Evolutionary conservation across 257 asterid species (phyloP).

Genomic region (Nicotiana benthamiana): DNA sequence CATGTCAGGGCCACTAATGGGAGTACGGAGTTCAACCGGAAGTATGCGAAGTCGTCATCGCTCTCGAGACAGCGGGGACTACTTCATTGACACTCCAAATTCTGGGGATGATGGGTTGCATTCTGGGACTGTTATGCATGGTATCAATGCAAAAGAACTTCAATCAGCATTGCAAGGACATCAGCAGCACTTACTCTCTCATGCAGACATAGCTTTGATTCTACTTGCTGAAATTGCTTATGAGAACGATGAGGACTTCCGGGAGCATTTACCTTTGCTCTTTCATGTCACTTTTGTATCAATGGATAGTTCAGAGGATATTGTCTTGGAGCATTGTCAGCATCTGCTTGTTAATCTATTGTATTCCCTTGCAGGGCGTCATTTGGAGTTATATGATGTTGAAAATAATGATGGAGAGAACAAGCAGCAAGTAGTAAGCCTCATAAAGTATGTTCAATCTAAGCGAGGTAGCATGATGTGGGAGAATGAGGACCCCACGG

Average conservation of each 20-base stretch:
- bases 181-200: conserved; percentile 90
- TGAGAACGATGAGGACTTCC: conserved; percentile 96
- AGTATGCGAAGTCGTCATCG: conserved; percentile 94
- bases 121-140: conserved; percentile 52
- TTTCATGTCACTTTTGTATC: conserved; percentile 98
- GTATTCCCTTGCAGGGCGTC: conserved; percentile 96
- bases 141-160: conserved; percentile 87
- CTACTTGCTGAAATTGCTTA: conserved; percentile 93
- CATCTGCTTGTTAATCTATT: conserved; percentile 90
- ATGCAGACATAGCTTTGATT: conserved; percentile 92
- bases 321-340: conserved; percentile 97
- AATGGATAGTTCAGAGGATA: conserved; percentile 99
- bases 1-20: conserved; percentile 97
- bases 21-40: conserved; percentile 93
- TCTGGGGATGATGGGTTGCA: conserved; percentile 92
- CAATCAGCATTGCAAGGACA: conserved; percentile 99
- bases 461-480: conserved; percentile 99
- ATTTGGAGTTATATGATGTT: conserved; percentile 88
- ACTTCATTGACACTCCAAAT: conserved; percentile 87
- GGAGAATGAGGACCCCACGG: conserved; percentile 98
- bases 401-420: conserved; percentile 98
- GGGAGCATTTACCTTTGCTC: conserved; percentile 92
- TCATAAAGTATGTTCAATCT: conserved; percentile 94
- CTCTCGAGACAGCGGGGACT: conserved; percentile 97
- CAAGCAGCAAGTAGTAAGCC: conserved; percentile 93